Percentiles rank a stretch among this genome's conserved stretches.
Conservation (phyloP, 2,329 filamentous ascomycete genomes). For the Fusarium humuli region DNA sequence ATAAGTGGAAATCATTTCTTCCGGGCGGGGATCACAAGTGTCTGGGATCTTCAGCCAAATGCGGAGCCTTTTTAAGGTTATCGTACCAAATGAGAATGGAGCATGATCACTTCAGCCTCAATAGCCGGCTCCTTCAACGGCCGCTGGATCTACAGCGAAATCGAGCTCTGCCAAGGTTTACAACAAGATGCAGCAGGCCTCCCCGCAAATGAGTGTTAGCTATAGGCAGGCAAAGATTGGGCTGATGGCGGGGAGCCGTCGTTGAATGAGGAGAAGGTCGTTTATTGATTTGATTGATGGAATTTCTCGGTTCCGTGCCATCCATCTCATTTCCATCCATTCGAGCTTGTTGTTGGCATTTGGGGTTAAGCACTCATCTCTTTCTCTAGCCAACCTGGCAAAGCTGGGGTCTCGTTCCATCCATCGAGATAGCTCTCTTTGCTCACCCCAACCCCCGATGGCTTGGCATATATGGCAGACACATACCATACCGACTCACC, state of each 20-base stretch:
- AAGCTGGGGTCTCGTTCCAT: constrained; percentile 68
- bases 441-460: constrained; percentile 64
- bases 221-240: constrained; percentile 4
- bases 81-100: constrained; percentile 20
- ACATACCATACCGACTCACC: constrained; percentile 74
- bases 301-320: constrained; percentile 26
- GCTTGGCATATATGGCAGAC: constrained; percentile 77
- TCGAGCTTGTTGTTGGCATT: constrained; percentile 15
- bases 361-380: constrained; percentile 56
- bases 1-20: constrained; percentile 39
- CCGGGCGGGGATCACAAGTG: constrained; percentile 28
- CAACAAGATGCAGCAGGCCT: constrained; percentile 15
- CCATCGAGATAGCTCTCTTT: constrained; percentile 66
- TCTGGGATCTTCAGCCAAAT: constrained; percentile 19
- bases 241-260: constrained; percentile 22
- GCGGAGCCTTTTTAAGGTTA: constrained; percentile 33
- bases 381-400: constrained; percentile 70
- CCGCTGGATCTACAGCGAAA: constrained; percentile 21
- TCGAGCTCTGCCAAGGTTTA: constrained; percentile 32
- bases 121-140: constrained; percentile 23
- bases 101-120: constrained; percentile 37
- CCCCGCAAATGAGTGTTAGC: constrained; percentile 28
- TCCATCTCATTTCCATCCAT: constrained; percentile 28
- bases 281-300: constrained; percentile 44
- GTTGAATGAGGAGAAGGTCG: constrained; percentile 33